These are phyloP conservation scores for Corymbia citriodora DNA, from an alignment of 441 rosid species.

Conservation along the genomic window DNA sequence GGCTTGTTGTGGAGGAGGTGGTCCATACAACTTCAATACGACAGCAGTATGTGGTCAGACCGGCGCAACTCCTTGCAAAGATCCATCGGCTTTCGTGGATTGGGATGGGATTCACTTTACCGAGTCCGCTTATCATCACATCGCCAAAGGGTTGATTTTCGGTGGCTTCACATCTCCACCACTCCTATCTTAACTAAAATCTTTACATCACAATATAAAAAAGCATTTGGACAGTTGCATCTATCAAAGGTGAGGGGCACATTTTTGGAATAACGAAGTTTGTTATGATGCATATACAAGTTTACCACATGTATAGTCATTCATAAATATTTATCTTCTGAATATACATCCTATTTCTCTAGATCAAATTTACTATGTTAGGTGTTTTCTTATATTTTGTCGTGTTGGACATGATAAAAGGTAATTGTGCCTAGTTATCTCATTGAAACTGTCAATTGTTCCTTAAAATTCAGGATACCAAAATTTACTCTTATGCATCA, in stretches of 20 bases:
- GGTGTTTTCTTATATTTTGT: background rate
- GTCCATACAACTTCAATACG: constrained; percentile 53
- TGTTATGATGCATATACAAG: background rate
- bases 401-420: background rate
- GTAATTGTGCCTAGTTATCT: background rate
- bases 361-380: background rate
- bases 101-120: constrained; percentile 84
- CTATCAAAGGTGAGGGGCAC: background rate
- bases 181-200: background rate
- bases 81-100: constrained; percentile 39
- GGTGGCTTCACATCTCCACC: constrained; percentile 44
- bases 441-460: background rate
- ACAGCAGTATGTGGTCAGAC: constrained; percentile 44
- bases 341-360: background rate
- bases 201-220: background rate
- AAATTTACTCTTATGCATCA: background rate
- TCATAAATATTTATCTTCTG: background rate
- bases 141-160: constrained; percentile 39
- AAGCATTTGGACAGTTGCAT: background rate
- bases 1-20: constrained; percentile 78
- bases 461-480: background rate
- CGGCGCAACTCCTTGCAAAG: constrained; percentile 42
- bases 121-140: constrained; percentile 51
- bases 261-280: background rate
- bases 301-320: background rate